A percentile compares a stretch with the other conserved stretches of the same genome.
Evolutionary conservation across 169 alveolate genomes (phyloP).

Genomic region (Perkinsus chesapeaki): DNA sequence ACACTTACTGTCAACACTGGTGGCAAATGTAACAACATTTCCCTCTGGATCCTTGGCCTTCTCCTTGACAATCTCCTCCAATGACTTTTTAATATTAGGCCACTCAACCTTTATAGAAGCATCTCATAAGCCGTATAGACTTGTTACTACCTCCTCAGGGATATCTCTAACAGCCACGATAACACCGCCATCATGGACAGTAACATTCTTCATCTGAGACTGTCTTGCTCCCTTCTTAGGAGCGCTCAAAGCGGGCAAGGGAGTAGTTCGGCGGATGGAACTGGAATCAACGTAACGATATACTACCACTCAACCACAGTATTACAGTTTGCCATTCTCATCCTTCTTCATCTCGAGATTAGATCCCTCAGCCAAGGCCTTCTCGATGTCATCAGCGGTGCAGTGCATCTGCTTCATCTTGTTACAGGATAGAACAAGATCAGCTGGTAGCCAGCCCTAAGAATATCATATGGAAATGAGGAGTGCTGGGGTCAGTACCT

Average conservation of each 20-base stretch:
- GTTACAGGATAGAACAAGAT: background rate
- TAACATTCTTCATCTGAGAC: background rate
- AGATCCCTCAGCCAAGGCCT: background rate
- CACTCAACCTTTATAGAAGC: background rate
- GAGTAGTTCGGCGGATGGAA: background rate
- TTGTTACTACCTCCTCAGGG: background rate
- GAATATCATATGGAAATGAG: background rate
- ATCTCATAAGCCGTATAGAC: background rate
- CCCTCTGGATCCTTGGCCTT: background rate
- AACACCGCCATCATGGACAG: background rate
- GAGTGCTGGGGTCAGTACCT: constrained; percentile 1
- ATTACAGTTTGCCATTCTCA: background rate
- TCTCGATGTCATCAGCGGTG: background rate
- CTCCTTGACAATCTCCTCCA: background rate
- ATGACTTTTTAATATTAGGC: background rate
- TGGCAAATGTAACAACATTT: background rate
- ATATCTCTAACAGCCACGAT: background rate
- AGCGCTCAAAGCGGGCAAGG: background rate
- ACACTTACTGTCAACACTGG: background rate
- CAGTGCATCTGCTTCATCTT: constrained; percentile 1
- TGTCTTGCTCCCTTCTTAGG: background rate
- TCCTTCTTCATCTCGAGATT: background rate
- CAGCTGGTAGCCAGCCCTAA: background rate
- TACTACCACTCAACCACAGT: background rate
- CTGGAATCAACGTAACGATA: background rate